Base-by-base conservation (phyloP, 2,329 filamentous ascomycete species). In the Kalmusia sp. region DNA sequence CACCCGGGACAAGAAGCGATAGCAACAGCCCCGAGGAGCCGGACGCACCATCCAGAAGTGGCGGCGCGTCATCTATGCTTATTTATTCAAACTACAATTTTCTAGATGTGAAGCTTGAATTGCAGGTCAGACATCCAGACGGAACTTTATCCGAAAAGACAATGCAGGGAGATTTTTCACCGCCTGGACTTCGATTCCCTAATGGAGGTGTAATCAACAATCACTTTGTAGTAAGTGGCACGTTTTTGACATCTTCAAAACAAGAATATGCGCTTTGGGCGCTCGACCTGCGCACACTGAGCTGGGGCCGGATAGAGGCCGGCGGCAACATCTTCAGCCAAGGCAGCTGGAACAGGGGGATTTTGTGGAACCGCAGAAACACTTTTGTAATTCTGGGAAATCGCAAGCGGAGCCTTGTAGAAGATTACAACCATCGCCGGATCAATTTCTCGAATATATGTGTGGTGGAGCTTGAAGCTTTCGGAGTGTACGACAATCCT, bases 21-120 rank as follows among this genome's bases (percentile, higher is more conserved):
- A 65, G 73, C 68, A 58, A 61, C 38, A 61, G 54, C 15, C 47
- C 60, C 12, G 68, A 67, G 68, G 76, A 53, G 71, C 72, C 49
- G 59, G 73, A 66, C 57, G 68, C 45, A 30, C 48, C 12, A 40
- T 58, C 51, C 51, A 58, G 58, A 68, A 76, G 46, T 69, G 76
- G 73, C 17, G 84, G 82, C 11, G 31, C 44, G 14, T 81, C 83
- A 6, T 81, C 85, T 3, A 97, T 98, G 92, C 83, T 99, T 57
- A 96, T 99, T 39, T 99, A 99, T 74, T 98, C 93, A 21, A 99
- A 99, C 72, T 99, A 99, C 76, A 98, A 99, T 75, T 99, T 99
- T 68, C 76, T 99, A 50, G 93, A 99, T 65, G 95, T 99, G 61
- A 98, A 96, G 72, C 80, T 99, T 21, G 95, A 99, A 74, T 80